Evolutionary conservation across 305 asterid species (phyloP).

Genomic region (Fraxinus paxiana): DNA sequence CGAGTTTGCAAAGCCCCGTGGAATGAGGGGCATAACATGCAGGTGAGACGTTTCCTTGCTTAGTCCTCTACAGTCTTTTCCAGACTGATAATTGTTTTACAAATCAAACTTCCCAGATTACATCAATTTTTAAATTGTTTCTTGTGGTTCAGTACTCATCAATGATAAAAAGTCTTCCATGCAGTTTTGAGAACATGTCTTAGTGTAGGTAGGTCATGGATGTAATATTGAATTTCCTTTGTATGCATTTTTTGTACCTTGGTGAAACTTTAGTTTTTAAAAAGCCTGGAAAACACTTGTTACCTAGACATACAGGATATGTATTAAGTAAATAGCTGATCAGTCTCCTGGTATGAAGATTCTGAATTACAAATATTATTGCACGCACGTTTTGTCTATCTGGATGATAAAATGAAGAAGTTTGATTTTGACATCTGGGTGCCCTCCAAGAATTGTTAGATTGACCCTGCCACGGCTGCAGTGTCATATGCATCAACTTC

Average conservation of each 20-base stretch:
- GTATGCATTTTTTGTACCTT: slow-evolving; percentile 20
- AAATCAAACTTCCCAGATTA: slow-evolving; percentile 10
- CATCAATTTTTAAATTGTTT: slow-evolving; percentile 15
- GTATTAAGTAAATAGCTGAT: slow-evolving; percentile 35
- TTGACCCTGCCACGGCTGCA: slow-evolving; percentile 40
- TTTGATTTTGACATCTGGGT: slow-evolving; percentile 51
- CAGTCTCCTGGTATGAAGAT: slow-evolving; percentile 40
- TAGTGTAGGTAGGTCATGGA: slow-evolving; percentile 7
- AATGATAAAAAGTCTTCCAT: slow-evolving; percentile 13
- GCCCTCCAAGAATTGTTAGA: slow-evolving; percentile 42
- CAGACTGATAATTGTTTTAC: slow-evolving; percentile 11
- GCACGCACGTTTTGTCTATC: slow-evolving; percentile 52
- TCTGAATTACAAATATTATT: slow-evolving; percentile 53
- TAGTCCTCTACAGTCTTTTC: slow-evolving; percentile 13
- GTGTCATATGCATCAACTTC: slow-evolving; percentile 34
- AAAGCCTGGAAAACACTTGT: slow-evolving; percentile 24
- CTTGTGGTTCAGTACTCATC: slow-evolving; percentile 11
- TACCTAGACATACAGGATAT: slow-evolving; percentile 25
- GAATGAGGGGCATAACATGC: slow-evolving; percentile 32
- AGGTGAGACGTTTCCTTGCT: slow-evolving; percentile 39
- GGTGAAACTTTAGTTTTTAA: slow-evolving; percentile 4
- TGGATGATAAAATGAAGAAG: slow-evolving; percentile 52
- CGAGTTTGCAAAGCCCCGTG: slow-evolving; percentile 44
- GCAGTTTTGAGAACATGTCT: slow-evolving; percentile 21
- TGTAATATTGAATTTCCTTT: slow-evolving; percentile 14